These are phyloP conservation scores for Basidiobolus meristosporus DNA, from an alignment of 371 early-diverging fungal genomes.

Conservation along the genomic window DNA sequence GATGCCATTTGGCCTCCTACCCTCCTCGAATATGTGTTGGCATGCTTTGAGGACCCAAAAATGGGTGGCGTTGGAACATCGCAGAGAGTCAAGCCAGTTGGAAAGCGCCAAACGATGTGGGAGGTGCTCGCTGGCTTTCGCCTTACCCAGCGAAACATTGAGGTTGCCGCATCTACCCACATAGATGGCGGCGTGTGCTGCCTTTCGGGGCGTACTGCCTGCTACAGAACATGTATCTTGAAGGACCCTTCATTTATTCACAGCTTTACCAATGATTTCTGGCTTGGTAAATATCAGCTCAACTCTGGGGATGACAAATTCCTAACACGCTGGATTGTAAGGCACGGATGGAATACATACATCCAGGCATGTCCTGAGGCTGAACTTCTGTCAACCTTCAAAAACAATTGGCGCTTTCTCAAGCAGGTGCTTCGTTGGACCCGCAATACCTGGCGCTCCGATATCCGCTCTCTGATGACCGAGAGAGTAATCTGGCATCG, in stretches of 20 bases:
- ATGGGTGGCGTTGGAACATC: conserved; percentile 61
- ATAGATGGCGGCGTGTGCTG: conserved; percentile 64
- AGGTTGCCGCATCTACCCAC: conserved; percentile 52
- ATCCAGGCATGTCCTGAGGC: conserved; percentile 52
- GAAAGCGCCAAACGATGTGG: conserved; percentile 41
- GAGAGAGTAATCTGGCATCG: conserved; percentile 41
- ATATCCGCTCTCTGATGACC: conserved; percentile 36
- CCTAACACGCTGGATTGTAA: conserved; percentile 56
- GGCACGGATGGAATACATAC: conserved; percentile 47
- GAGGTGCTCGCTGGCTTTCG: conserved; percentile 53
- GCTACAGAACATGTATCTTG: conserved; percentile 47
- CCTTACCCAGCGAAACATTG: conserved; percentile 49
- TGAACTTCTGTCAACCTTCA: conserved; percentile 48
- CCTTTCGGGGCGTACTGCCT: conserved; percentile 54
- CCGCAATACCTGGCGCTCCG: conserved; percentile 57
- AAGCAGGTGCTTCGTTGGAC: conserved; percentile 56
- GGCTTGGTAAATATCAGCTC: conserved; percentile 45
- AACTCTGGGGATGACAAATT: conserved; percentile 66
- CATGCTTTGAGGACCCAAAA: conserved; percentile 49
- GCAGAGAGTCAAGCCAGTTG: conserved; percentile 33
- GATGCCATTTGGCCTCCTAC: conserved; percentile 49
- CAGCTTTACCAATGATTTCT: conserved; percentile 46
- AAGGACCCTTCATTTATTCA: conserved; percentile 53
- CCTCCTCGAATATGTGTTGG: conserved; percentile 38
- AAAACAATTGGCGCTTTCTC: conserved; percentile 58